Base-by-base conservation (phyloP, 2,329 filamentous ascomycete genomes). In the Pestalotiopsis sp. region DNA sequence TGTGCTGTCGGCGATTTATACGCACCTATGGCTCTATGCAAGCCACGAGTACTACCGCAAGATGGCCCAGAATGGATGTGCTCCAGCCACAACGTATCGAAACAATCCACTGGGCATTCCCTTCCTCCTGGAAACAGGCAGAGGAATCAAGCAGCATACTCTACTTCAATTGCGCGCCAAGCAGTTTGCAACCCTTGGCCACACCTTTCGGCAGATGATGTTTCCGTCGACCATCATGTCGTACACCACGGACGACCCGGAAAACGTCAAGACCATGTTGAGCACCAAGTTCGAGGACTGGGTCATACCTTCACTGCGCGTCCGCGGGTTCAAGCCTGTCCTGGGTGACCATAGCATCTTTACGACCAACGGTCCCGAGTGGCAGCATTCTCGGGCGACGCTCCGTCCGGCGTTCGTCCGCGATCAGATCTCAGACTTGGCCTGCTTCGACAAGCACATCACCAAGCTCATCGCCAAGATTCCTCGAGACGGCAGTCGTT, bases 371-470 rank as follows among this genome's bases (percentile, higher is more conserved):
- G 88, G 87, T 0, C 71, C 76, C 17, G 79, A 80, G 38, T 90
- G 88, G 88, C 82, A 85, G 58, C 79, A 82, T n/a, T 82, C 83
- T 0, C 80, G 87, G 12, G 80, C 83, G 5, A 80, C 88, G 73
- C 80, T 90, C 23, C 79, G 86, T 17, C 88, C 88, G 0, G 83
- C 84, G 71, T 88, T 88, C 70, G 82, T 84, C 20, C 79, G 84
- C 20, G 82, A 86, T 69, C 85, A 88, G 76, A 82, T 88, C 45
- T 89, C 91, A 45, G 91, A 95, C 77, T 83, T 95, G 27, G 84
- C 89, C 49, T 88, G 90, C 60, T 90, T 94, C 72, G 92, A 95
- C 75, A 82, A 84, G 20, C 92, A 95, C 77, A 85, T 93, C 13
- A 82, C 86, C 67, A 84, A 88, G 52, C 81, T 91, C 58, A 80